phyloP scores from a whole-genome alignment of 768 basidiomycete genomes.

The Kwoniella sp. region DNA sequence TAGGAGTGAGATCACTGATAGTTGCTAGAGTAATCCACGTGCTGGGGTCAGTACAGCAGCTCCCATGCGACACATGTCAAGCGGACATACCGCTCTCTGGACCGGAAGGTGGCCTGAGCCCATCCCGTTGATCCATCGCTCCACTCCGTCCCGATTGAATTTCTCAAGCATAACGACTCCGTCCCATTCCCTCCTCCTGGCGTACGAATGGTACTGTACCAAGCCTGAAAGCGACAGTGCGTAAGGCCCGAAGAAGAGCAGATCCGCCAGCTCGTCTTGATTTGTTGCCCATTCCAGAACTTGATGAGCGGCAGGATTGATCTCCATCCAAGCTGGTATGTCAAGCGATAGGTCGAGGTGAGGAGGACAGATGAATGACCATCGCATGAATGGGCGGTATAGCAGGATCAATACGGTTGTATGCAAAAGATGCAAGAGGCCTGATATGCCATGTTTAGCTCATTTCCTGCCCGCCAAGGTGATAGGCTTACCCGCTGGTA shows the following conservation, averaged over 20 bases:
- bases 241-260: conserved; percentile 20
- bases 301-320: conserved; percentile 11
- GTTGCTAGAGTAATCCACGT: conserved; percentile 5
- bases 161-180: conserved; percentile 25
- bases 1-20: conserved; percentile 17
- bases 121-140: conserved; percentile 18
- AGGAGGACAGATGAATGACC: conserved; percentile 28
- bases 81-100: conserved; percentile 15
- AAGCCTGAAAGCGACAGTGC: conserved; percentile 18
- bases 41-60: background rate
- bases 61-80: background rate
- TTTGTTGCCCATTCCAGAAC: conserved; percentile 29
- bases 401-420: conserved; percentile 16
- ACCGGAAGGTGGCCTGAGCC: conserved; percentile 20
- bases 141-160: conserved; percentile 11
- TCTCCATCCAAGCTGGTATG: conserved; percentile 17
- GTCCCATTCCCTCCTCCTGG: conserved; percentile 28
- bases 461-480: background rate
- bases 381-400: conserved; percentile 31
- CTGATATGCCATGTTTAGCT: conserved; percentile 2
- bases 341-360: conserved; percentile 24
- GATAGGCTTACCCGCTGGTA: conserved; percentile 13
- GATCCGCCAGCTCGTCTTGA: conserved; percentile 27
- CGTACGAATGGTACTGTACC: conserved; percentile 29
- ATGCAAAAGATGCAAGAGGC: conserved; percentile 24